Conservation (phyloP, 352 stramenopile genomes). For the Globisporangium iwayamae region DNA sequence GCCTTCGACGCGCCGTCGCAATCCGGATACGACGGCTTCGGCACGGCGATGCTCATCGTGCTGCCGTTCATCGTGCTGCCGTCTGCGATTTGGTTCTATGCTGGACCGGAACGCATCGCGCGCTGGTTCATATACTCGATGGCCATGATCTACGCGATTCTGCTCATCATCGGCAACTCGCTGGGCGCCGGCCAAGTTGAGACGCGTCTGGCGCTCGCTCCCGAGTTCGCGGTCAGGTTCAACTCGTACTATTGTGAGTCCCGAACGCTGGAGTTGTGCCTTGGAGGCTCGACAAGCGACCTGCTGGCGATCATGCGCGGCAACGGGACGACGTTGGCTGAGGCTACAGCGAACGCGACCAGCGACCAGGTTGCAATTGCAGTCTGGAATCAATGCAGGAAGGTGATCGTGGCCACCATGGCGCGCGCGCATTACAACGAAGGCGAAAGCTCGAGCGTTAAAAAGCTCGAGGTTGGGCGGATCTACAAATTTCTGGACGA, state of each 20-base stretch:
- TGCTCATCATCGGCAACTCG: slow-evolving; percentile 3
- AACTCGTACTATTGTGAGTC: slow-evolving; percentile 12
- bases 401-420: neutral
- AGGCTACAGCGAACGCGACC: neutral
- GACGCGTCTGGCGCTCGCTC: neutral
- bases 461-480: neutral
- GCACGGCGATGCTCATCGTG: neutral
- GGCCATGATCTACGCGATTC: neutral
- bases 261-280: slow-evolving; percentile 2
- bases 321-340: neutral
- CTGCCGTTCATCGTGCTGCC: neutral
- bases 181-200: neutral
- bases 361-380: neutral
- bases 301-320: neutral
- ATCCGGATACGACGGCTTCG: neutral
- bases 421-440: neutral
- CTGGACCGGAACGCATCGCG: too few relatives aligned
- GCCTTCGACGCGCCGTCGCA: slow-evolving; percentile 1
- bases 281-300: neutral
- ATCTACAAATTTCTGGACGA: slow-evolving; percentile 8
- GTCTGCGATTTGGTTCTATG: too few relatives aligned
- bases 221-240: slow-evolving; percentile 12
- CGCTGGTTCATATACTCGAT: neutral
- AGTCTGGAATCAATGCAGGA: neutral
- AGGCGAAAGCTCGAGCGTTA: neutral